Evolutionary conservation across 768 basidiomycete species (phyloP).

Genomic region (Inosperma sp.): DNA sequence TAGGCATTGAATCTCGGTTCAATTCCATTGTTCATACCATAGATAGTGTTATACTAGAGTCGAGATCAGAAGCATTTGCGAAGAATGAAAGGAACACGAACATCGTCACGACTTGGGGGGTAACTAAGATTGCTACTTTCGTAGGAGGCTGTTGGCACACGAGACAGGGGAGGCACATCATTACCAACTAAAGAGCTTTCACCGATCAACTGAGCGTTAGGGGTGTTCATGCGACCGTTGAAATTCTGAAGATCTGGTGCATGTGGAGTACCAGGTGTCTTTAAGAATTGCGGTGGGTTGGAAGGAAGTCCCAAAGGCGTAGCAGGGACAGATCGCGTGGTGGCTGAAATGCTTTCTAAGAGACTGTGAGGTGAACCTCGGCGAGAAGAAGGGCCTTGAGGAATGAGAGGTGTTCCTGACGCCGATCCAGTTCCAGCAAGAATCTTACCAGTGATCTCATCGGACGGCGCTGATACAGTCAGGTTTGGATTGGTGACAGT

Average conservation of each 20-base stretch:
- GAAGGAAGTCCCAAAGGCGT: constrained; percentile 65
- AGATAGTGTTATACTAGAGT: constrained; percentile 55
- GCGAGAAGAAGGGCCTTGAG: constrained; percentile 55
- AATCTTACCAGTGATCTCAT: constrained; percentile 44
- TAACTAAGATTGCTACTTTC: constrained; percentile 53
- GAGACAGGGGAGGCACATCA: constrained; percentile 69
- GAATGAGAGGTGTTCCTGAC: constrained; percentile 58
- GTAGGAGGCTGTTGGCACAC: constrained; percentile 56
- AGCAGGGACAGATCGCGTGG: constrained; percentile 79
- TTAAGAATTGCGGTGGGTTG: constrained; percentile 47
- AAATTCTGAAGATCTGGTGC: constrained; percentile 55
- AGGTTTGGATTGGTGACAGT: constrained; percentile 72
- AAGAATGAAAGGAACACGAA: constrained; percentile 27
- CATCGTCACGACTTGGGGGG: constrained; percentile 56
- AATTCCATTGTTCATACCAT: constrained; percentile 48
- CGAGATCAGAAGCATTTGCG: constrained; percentile 20
- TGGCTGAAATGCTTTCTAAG: constrained; percentile 53
- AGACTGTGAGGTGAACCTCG: constrained; percentile 69
- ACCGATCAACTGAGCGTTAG: constrained; percentile 42
- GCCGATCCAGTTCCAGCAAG: constrained; percentile 48
- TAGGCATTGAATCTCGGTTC: constrained; percentile 53
- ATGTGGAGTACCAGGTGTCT: constrained; percentile 66
- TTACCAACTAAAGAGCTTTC: constrained; percentile 46
- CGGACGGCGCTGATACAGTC: constrained; percentile 52
- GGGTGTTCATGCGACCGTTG: constrained; percentile 58